Base-by-base conservation (phyloP, 2,329 filamentous ascomycete genomes). In the Fusarium sp. region DNA sequence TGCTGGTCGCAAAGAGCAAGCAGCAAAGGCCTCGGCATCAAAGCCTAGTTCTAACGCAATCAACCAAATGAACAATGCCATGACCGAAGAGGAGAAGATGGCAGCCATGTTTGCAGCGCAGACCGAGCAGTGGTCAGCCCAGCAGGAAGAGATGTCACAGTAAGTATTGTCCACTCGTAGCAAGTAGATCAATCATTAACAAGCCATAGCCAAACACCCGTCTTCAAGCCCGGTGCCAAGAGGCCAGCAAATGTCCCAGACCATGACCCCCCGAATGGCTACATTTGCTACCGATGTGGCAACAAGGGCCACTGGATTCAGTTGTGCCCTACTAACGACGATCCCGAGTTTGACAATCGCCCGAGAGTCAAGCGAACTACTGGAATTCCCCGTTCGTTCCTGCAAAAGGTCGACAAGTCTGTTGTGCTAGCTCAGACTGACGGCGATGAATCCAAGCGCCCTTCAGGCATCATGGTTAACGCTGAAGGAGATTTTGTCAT, bases 301-400 rank as follows among this genome's bases (percentile, higher is more conserved):
- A 93, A 98, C 83, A 98, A 98, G 85, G 97, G 95, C n/a, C 97
- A 99, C 83, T 99, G 96, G 96, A 99, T 99, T 72, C 96, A 98
- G 85, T 90, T 94, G 62, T 99, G 97, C 80, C 97, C 97, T 8
- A 99, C 96, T n/a, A 99, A 99, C 82, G 95, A 98, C 82, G 95
- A 99, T 76, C 96, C 97, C 4, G 95, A 95, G 70, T 98, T 95
- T 83, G 97, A 99, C 84, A 95, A 95, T 76, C 93, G 95, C 63
- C 95, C 95, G 59, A 92, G 96, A 70, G 94, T 98, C 74, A 98
- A 98, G 87, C 92, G 96, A 70, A 98, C 97, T 6, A 99, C 97
- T 47, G 97, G 97, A 75, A 99, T 99, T 77, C 97, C 97, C 20
- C 93, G 95, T 74, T 98, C 96, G 2, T 97, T 99, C 81, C 87